These are phyloP conservation scores for Peniophora sp. DNA, from an alignment of 1,284 basidiomycete species.

Conservation along the genomic window DNA sequence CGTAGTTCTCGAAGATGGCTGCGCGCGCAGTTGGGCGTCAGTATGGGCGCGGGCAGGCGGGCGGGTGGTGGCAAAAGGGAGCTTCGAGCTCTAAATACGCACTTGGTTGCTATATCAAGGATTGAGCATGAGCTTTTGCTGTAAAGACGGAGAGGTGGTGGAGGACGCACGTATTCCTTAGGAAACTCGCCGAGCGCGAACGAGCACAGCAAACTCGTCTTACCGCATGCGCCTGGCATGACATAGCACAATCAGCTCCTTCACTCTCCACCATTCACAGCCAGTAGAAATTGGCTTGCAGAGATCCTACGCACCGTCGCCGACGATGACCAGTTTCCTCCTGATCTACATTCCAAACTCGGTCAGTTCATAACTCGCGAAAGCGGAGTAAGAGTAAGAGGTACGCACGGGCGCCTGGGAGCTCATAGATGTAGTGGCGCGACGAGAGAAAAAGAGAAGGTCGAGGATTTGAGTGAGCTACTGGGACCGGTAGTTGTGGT, in stretches of 20 bases:
- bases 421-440: conserved; percentile 6
- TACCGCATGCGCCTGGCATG: conserved; percentile 68
- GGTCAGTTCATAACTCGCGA: background rate
- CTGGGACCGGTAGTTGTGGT: no score
- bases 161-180: conserved; percentile 74
- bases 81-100: conserved; percentile 9
- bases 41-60: no score
- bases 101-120: conserved; percentile 24
- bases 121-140: conserved; percentile 7
- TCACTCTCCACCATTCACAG: conserved; percentile 3
- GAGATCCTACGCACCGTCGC: conserved; percentile 84
- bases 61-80: background rate
- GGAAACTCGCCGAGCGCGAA: conserved; percentile 97
- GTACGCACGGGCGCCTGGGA: conserved; percentile 10
- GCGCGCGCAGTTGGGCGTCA: conserved; percentile 10
- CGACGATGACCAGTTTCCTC: conserved; percentile 89
- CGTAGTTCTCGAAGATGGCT: conserved; percentile 98
- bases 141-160: conserved; percentile 8
- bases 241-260: conserved; percentile 4
- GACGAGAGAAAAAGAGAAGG: background rate
- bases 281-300: conserved; percentile 12
- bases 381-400: background rate
- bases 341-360: conserved; percentile 48
- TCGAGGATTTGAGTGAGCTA: background rate
- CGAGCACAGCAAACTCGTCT: conserved; percentile 79